These are phyloP conservation scores for Plectosphaerella cucumerina DNA, from an alignment of 2,329 filamentous ascomycete genomes.

Conservation along the genomic window DNA sequence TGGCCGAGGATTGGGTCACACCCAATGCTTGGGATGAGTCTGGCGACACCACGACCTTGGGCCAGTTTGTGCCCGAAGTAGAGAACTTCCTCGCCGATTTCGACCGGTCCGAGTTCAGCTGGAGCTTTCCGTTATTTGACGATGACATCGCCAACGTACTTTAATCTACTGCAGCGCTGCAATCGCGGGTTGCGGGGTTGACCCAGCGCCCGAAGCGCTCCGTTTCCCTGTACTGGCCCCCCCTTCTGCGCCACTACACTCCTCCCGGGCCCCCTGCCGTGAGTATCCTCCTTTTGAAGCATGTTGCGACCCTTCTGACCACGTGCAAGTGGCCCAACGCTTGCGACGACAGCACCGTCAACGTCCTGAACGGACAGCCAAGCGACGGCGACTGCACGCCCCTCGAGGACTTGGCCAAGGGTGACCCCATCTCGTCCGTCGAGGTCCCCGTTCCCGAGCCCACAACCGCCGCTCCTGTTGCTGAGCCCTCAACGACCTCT, in stretches of 20 bases:
- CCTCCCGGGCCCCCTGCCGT: conserved; percentile 22
- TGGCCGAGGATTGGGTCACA: too few relatives aligned
- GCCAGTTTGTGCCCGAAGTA: conserved; percentile 5
- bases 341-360: conserved; percentile 29
- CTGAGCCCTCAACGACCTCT: not conserved
- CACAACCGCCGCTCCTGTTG: not conserved
- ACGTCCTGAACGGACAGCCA: conserved; percentile 19
- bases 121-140: conserved; percentile 9
- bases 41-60: too few relatives aligned
- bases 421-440: not conserved
- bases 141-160: not conserved
- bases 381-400: conserved; percentile 28
- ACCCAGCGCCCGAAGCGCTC: too few relatives aligned
- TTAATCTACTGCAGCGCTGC: too few relatives aligned
- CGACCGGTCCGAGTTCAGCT: conserved; percentile 9
- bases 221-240: conserved; percentile 28
- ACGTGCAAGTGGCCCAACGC: conserved; percentile 19
- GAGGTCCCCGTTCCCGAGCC: not conserved
- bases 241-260: conserved; percentile 20
- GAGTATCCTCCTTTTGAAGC: not conserved
- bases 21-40: too few relatives aligned
- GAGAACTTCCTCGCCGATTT: conserved; percentile 10
- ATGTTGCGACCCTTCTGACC: not conserved
- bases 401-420: not conserved
- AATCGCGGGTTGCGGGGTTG: too few relatives aligned